Base-by-base conservation (phyloP, 768 basidiomycete genomes). In the Hericium rajendrae region DNA sequence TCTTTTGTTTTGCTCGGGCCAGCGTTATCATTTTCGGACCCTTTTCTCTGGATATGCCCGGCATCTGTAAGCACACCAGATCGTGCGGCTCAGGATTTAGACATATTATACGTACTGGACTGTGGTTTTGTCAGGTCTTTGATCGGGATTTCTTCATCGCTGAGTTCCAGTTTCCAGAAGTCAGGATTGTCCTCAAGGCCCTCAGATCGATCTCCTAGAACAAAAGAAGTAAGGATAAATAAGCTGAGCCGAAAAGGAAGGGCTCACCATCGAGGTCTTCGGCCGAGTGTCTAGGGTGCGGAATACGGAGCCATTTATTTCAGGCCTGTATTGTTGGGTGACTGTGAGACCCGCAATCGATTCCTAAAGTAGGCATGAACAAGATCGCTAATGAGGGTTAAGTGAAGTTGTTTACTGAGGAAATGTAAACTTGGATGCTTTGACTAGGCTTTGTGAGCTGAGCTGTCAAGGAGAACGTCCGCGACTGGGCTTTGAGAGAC, bases 391-490 rank as follows among this genome's bases (percentile, higher is more conserved):
- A 54, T 24, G 61, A 50, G 38, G 57, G 51, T n/a, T n/a, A 51
- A 20, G 54, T 39, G 11, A 62, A 73, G 82, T 62, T 81, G 72
- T 4, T 79, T 74, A 48, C 86, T 79, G 13, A 72, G 61, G 28
- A 91, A 70, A 48, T 73, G 71, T 71, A 58, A 20, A 62, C 57
- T 26, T 37, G 57, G 37, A 63, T 59, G 43, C 52, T 49, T 50
- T 94, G 91, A 63, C 89, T 92, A 2, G 90, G 88, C 63, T 84
- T 90, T 11, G 74, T 80, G 22, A 97, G 73, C 49, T 77, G 71
- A 1, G 78, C 83, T 1, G 69, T 75, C 20, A 94, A 68, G 15
- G 73, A 73, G 55, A 92, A 90, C 1, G 74, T 75, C 64, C 83
- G 87, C 2, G 71, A 66, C 16, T 79, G 78, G 16, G 28, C 18